Evolutionary conservation across 73 alveolate species (phyloP).

Genomic region (Tetrahymena malaccensis): DNA sequence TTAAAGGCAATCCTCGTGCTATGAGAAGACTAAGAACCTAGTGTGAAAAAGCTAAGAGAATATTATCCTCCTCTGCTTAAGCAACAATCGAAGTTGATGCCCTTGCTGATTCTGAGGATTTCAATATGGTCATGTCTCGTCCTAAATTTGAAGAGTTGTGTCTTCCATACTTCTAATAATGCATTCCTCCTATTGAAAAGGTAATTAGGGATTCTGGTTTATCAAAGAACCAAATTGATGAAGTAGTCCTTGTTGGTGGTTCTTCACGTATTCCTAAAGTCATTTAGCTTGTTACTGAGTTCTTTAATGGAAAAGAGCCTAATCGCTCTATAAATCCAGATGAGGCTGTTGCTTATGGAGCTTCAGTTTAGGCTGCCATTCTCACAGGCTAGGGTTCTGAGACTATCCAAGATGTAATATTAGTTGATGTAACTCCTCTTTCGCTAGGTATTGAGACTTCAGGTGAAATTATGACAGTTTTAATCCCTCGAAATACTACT

Average conservation of each 20-base stretch:
- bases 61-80: constrained; percentile 56
- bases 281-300: constrained; percentile 59
- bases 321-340: constrained; percentile 91
- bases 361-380: constrained; percentile 74
- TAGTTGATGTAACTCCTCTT: constrained; percentile 72
- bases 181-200: constrained; percentile 54
- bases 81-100: constrained; percentile 77
- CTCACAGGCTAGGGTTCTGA: constrained; percentile 49
- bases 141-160: constrained; percentile 74
- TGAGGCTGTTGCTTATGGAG: constrained; percentile 97
- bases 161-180: constrained; percentile 52
- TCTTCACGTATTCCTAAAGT: constrained; percentile 89
- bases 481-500: constrained; percentile 46
- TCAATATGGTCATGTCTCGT: constrained; percentile 47
- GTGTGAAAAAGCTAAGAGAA: constrained; percentile 86
- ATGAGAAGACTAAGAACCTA: constrained; percentile 68
- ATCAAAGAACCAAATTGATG: constrained; percentile 69
- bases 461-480: constrained; percentile 59
- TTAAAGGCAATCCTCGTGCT: constrained; percentile 55
- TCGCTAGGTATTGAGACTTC: constrained; percentile 67
- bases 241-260: constrained; percentile 86
- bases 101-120: constrained; percentile 68
- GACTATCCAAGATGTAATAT: constrained; percentile 53
- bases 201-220: constrained; percentile 53
- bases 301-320: constrained; percentile 86